A percentile compares a stretch with the other conserved stretches of the same genome.
Evolutionary conservation across 2,329 filamentous ascomycete species (phyloP).

Genomic region (Botrytis paeoniae): DNA sequence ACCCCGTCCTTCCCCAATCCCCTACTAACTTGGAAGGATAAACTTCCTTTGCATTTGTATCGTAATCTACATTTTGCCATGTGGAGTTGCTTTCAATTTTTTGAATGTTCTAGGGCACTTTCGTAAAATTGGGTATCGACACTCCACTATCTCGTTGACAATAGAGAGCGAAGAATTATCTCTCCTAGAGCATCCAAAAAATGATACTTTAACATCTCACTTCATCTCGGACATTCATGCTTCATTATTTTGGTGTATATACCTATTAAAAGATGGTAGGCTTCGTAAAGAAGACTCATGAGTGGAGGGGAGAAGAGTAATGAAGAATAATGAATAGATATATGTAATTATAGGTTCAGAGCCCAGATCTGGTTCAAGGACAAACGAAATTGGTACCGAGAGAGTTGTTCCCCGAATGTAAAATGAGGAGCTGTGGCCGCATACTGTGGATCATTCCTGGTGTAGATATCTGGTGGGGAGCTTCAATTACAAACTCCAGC

Average conservation of each 20-base stretch:
- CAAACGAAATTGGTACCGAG: background rate
- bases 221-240: background rate
- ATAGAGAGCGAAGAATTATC: background rate
- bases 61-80: background rate
- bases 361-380: background rate
- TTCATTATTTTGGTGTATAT: background rate
- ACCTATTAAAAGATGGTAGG: background rate
- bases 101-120: background rate
- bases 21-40: background rate
- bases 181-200: background rate
- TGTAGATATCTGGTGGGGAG: background rate
- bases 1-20: background rate
- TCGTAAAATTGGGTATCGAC: background rate
- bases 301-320: background rate
- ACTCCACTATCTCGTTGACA: background rate
- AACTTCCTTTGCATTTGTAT: background rate
- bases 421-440: background rate
- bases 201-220: background rate
- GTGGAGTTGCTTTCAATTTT: background rate
- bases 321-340: background rate
- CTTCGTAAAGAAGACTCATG: background rate
- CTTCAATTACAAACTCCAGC: background rate
- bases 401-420: background rate
- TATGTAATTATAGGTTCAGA: background rate
- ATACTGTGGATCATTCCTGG: background rate